Evolutionary conservation across 2,329 filamentous ascomycete genomes (phyloP).

Genomic region (Fusarium sp.): DNA sequence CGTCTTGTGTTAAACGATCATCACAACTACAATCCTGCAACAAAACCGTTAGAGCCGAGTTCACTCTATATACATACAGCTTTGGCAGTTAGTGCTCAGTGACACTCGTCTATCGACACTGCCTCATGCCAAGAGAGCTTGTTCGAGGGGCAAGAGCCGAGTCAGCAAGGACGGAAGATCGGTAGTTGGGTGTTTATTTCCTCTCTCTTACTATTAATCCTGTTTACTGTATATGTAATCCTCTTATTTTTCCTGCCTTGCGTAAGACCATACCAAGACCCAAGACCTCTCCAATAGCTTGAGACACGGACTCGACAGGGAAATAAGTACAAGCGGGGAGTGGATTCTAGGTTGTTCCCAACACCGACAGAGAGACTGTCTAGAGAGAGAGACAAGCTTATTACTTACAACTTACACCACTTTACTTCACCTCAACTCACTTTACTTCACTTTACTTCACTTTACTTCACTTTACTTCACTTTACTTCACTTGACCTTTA

Average conservation of each 20-base stretch:
- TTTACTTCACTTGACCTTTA: not conserved
- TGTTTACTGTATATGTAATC: not conserved
- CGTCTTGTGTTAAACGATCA: not conserved
- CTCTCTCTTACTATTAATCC: not conserved
- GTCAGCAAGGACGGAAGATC: not conserved
- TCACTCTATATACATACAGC: not conserved
- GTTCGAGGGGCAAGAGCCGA: conserved; percentile 8
- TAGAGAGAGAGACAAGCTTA: not conserved
- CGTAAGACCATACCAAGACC: conserved; percentile 16
- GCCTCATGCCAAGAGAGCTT: conserved; percentile 26
- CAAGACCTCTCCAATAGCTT: not conserved
- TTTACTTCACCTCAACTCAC: not conserved
- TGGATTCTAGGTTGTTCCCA: not conserved
- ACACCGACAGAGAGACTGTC: too few relatives aligned
- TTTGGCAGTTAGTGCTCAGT: not conserved
- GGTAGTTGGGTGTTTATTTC: conserved; percentile 8
- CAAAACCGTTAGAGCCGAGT: not conserved
- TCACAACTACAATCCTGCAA: not conserved
- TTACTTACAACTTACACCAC: not conserved
- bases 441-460: not conserved
- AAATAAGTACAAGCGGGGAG: conserved; percentile 18
- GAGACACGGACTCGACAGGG: conserved; percentile 16
- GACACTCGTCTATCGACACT: conserved; percentile 22
- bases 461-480: not conserved
- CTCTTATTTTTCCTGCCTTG: not conserved